Evolutionary conservation across 306 rosid species (phyloP).

Genomic region (Erythrophleum fordii): DNA sequence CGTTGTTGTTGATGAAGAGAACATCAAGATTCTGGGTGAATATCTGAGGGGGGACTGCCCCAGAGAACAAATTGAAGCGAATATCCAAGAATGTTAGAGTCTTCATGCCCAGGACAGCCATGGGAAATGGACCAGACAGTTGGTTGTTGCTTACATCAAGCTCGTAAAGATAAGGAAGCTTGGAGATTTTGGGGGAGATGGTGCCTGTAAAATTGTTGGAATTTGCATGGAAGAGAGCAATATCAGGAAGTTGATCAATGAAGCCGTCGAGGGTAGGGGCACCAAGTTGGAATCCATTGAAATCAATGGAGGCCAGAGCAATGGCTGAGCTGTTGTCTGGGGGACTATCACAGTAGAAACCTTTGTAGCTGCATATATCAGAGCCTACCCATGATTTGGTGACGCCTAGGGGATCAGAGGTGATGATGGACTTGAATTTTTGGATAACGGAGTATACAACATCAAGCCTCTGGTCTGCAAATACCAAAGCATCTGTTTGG

Average conservation of each 20-base stretch:
- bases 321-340: conserved; percentile 75
- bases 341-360: conserved; percentile 80
- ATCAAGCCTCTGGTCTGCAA: conserved; percentile 71
- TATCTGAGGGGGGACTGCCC: conserved; percentile 76
- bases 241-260: conserved; percentile 76
- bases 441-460: conserved; percentile 75
- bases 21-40: conserved; percentile 69
- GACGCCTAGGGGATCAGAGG: conserved; percentile 71
- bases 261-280: conserved; percentile 84
- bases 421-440: conserved; percentile 76
- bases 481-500: conserved; percentile 43
- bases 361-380: conserved; percentile 74
- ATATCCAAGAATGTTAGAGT: conserved; percentile 68
- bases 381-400: conserved; percentile 82
- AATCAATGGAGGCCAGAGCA: conserved; percentile 76
- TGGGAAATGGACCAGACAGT: conserved; percentile 82
- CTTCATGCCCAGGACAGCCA: conserved; percentile 59
- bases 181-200: conserved; percentile 57
- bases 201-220: conserved; percentile 79
- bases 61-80: conserved; percentile 78
- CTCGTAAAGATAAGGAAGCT: conserved; percentile 76
- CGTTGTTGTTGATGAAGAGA: conserved; percentile 84
- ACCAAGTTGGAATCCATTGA: conserved; percentile 74
- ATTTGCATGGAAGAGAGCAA: conserved; percentile 91
- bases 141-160: conserved; percentile 83